Base-by-base conservation (phyloP, 2,329 filamentous ascomycete species). In the Fusarium papillatum region DNA sequence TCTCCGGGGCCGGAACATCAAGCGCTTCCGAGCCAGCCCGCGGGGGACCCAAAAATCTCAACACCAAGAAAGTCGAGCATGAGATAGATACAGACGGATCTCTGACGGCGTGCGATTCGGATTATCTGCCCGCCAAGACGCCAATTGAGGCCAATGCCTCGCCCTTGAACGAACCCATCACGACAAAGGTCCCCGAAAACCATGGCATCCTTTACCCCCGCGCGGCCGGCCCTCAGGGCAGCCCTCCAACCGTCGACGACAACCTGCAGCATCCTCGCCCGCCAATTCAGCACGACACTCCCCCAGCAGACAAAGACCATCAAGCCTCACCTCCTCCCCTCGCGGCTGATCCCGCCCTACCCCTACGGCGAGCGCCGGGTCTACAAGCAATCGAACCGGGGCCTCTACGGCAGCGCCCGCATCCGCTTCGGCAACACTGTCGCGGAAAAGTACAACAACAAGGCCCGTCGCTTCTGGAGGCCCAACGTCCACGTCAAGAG, bases 381-480 rank as follows among this genome's bases (percentile, higher is more conserved):
- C 76, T 97, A 94, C 89, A 96, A 96, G 86, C 95, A 97, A 85
- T 92, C 93, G 78, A 95, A 95, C 87, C 88, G 86, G 70, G 93
- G 93, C 57, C 91, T 95, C 11, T 95, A 94, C 86, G 95, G 93
- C 78, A 85, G 85, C 48, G 87, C 91, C 75, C 91, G 91, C 80
- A 93, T 96, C 82, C 94, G 92, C 63, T 95, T 94, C 84, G 95
- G 95, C 82, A 95, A 96, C 90, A 93, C 91, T 78, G 92, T 96
- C 63, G 91, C 95, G 41, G 92, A 91, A 55, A 87, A 90, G 77
- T 89, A 92, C 79, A 90, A 93, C 81, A 89, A 92, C 82, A 96
- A 95, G 86, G 92, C 92, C 64, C 90, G 92, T 59, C 91, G 94
- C 69, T 86, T 88, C 78, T 97, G 95, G 95, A 89, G 91, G 64